A percentile compares a stretch with the other conserved stretches of the same genome.
phyloP scores from a whole-genome alignment of 1,284 basidiomycete species.

The Chalciporus piperatoides region DNA sequence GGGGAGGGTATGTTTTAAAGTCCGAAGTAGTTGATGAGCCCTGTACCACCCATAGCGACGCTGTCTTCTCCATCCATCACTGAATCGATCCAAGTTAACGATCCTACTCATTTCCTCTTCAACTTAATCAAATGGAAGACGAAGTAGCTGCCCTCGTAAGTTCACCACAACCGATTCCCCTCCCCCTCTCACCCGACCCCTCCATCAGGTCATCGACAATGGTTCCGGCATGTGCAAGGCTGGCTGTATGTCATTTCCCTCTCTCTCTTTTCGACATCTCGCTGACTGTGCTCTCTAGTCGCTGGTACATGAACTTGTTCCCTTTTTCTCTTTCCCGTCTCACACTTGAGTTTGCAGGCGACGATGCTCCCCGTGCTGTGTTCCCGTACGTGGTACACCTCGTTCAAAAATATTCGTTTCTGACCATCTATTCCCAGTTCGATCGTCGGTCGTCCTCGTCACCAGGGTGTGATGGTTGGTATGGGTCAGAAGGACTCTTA shows the following conservation, averaged over 20 bases:
- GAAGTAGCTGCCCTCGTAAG: conserved; percentile 45
- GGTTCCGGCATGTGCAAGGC: conserved; percentile 74
- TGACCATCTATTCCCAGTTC: conserved; percentile 44
- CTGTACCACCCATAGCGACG: not conserved
- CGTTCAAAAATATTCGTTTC: conserved; percentile 3
- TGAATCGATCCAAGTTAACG: conserved; percentile 1
- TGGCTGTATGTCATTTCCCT: conserved; percentile 40
- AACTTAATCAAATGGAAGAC: conserved; percentile 37
- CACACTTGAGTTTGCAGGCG: conserved; percentile 42
- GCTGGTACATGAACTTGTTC: conserved; percentile 19
- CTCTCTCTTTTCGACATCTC: not conserved
- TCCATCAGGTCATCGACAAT: conserved; percentile 54
- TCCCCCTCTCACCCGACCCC: not conserved
- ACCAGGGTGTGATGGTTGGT: conserved; percentile 85
- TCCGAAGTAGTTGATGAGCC: too few species aligned
- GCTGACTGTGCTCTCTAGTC: conserved; percentile 19
- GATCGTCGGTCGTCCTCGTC: conserved; percentile 83
- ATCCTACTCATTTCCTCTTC: conserved; percentile 15
- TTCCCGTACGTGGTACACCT: conserved; percentile 50
- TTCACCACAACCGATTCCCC: not conserved
- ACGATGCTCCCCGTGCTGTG: conserved; percentile 75
- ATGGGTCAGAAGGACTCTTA: conserved; percentile 82
- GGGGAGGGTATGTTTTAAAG: not conserved
- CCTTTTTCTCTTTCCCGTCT: conserved; percentile 1
- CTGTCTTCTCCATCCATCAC: conserved; percentile 13